phyloP scores from a whole-genome alignment of 805 yeast species.

The Ascoidea tarda region DNA sequence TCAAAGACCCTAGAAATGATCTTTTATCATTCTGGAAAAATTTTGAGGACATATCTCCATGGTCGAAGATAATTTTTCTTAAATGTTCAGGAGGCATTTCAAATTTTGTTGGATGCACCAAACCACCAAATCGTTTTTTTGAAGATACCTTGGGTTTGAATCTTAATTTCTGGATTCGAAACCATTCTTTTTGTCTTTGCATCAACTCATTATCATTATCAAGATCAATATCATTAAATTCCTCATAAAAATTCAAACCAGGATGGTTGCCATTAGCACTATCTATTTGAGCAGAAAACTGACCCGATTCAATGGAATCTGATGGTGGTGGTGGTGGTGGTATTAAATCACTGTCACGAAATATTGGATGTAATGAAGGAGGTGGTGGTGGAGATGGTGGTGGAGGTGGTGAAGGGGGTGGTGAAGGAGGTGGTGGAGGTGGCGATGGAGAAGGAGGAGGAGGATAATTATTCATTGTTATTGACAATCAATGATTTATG shows the following conservation, averaged over 20 bases:
- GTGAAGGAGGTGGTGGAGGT: constrained; percentile 18
- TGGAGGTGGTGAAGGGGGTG: constrained; percentile 17
- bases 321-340: constrained; percentile 10
- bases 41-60: constrained; percentile 72
- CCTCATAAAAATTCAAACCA: constrained; percentile 1
- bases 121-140: constrained; percentile 23
- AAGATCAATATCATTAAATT: constrained; percentile 5
- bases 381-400: constrained; percentile 17
- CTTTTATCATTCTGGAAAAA: constrained; percentile 75
- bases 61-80: constrained; percentile 69
- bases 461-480: not conserved
- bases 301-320: no score
- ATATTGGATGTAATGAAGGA: constrained; percentile 17
- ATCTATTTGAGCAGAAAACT: no score
- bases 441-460: constrained; percentile 7
- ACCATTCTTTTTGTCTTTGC: constrained; percentile 37
- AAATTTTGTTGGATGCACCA: constrained; percentile 45
- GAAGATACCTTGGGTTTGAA: constrained; percentile 22
- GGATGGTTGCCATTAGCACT: not conserved
- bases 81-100: constrained; percentile 93
- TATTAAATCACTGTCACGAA: constrained; percentile 15
- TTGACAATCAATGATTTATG: no score
- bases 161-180: constrained; percentile 43
- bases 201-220: constrained; percentile 1
- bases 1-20: constrained; percentile 79